Conservation (phyloP, 148 eudicot species). For the Spergularia bocconei region DNA sequence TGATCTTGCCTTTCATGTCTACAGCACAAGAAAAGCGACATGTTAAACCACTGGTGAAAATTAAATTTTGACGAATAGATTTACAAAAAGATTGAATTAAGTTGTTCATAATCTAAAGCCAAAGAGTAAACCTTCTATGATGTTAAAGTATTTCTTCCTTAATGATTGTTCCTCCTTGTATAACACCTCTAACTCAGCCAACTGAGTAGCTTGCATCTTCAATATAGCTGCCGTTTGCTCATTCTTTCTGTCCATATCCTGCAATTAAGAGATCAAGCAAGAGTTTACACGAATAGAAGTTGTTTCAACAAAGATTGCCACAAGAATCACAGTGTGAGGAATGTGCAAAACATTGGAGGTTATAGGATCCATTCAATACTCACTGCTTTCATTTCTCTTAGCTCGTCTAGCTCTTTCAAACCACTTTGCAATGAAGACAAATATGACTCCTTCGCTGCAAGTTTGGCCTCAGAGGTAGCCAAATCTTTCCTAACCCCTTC, state of each 20-base stretch:
- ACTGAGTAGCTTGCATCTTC: constrained; percentile 88
- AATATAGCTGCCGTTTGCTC: constrained; percentile 91
- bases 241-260: constrained; percentile 98
- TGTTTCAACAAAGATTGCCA: not conserved
- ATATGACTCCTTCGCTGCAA: constrained; percentile 60
- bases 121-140: constrained; percentile 66
- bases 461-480: constrained; percentile 44
- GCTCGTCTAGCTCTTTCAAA: constrained; percentile 78
- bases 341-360: not conserved
- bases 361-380: not conserved
- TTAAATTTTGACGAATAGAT: not conserved
- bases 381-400: constrained; percentile 98
- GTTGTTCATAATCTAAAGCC: not conserved
- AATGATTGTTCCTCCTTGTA: constrained; percentile 87
- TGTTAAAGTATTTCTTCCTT: constrained; percentile 87
- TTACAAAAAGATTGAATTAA: not conserved
- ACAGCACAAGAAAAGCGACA: constrained; percentile 1
- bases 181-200: constrained; percentile 75
- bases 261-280: constrained; percentile 14
- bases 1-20: constrained; percentile 99
- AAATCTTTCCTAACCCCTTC: constrained; percentile 50
- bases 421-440: constrained; percentile 52
- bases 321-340: not conserved
- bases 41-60: not conserved
- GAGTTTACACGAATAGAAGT: not conserved